Percentiles rank a stretch among this genome's conserved stretches.
Conservation (phyloP, 176 grass and related monocot species). For the Carex kokanica region DNA sequence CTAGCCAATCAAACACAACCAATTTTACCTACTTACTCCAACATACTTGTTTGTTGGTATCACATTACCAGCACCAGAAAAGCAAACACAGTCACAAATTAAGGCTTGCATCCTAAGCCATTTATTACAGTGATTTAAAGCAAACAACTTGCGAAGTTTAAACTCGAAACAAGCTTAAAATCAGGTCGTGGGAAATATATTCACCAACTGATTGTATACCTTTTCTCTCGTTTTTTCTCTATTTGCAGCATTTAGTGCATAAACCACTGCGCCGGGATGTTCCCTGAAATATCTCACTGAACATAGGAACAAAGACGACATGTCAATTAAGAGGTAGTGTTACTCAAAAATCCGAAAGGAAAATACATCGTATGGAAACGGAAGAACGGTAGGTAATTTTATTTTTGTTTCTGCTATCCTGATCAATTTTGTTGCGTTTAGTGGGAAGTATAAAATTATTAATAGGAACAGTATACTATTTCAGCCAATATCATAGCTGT, state of each 20-base stretch:
- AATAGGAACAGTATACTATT: background rate
- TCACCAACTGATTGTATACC: conserved; percentile 58
- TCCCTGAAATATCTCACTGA: conserved; percentile 79
- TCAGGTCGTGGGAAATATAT: conserved; percentile 49
- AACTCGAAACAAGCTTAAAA: background rate
- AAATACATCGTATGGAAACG: background rate
- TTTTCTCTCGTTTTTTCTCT: conserved; percentile 60
- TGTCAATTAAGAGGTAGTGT: background rate
- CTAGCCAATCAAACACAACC: too few relatives aligned
- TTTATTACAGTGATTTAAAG: too few relatives aligned
- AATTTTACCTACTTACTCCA: too few relatives aligned
- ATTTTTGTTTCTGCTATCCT: background rate
- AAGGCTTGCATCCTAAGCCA: too few relatives aligned
- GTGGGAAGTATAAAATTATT: background rate
- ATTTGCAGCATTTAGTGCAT: conserved; percentile 52
- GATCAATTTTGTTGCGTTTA: background rate
- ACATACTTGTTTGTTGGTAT: too few relatives aligned
- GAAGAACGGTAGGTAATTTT: background rate
- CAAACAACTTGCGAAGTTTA: background rate
- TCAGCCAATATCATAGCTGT: background rate
- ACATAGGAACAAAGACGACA: background rate
- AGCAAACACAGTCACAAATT: too few relatives aligned
- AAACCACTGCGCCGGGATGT: conserved; percentile 72
- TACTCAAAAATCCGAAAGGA: background rate
- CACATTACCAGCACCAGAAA: too few relatives aligned